Base-by-base conservation (phyloP, 2,329 filamentous ascomycete genomes). In the Fusarium sp. region DNA sequence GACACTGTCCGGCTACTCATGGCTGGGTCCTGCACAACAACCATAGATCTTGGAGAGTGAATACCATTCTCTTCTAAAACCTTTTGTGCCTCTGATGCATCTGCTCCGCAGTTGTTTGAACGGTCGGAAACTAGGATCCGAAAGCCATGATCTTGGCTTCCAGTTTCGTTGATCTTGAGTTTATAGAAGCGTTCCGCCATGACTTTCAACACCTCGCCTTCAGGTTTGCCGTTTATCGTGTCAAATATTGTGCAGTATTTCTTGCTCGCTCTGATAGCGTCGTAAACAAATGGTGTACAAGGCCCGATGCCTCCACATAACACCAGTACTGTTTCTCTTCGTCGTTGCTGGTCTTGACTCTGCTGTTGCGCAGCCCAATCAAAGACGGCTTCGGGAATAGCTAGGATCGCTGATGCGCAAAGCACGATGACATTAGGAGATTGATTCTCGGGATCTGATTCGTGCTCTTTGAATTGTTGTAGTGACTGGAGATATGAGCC, bases 371-470 rank as follows among this genome's bases (percentile, higher is more conserved):
- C 15, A 0, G 58, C 67, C 71, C 71, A 74, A 3, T 65, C 49
- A 7, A 74, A 74, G 0, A 74, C 67, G 0, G 71, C 71, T 6
- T 72, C 71, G 0, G 72, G 49, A 1, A 74, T 72, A 15, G 63
- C 35, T 3, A 74, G 5, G 3, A 74, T 74, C 0, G 72, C 67
- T 1, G 72, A 74, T 7, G 67, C 71, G 0, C 63, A 74, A 0
- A 74, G 26, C 0, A 69, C 9, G 8, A 74, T 22, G 5, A 74
- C 66, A 45, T 73, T 33, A 1, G 24, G 10, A 0, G n/a, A 5
- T 11, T 15, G 5, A 20, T 6, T 0, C 12, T 5, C 18, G 2
- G 26, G 13, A 12, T 36, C 9, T 1, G 10, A 7, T 10, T 26
- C 5, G 4, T 26, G 1, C 5, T 5, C 20, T n/a, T n/a, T n/a